Percentiles rank a stretch among this genome's conserved stretches.
Evolutionary conservation across 345 rosid species (phyloP).

Genomic region (Syzygium jambos): DNA sequence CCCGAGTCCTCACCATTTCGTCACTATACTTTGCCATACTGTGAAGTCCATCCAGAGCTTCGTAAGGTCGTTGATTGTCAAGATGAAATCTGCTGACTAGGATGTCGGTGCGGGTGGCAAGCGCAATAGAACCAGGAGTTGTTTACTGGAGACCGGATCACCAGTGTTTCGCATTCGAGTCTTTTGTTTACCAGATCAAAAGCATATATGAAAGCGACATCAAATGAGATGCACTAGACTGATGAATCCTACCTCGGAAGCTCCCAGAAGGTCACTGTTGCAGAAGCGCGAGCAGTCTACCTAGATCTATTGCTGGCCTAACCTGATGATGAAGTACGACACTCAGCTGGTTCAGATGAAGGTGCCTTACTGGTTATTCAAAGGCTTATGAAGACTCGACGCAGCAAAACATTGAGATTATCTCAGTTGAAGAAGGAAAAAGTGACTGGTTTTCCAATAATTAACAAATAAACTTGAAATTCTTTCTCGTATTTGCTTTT

Average conservation of each 20-base stretch:
- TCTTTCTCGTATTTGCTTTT: too few species aligned
- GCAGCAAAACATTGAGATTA: background rate
- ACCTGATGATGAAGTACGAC: background rate
- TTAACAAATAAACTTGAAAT: too few species aligned
- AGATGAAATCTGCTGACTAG: constrained; percentile 64
- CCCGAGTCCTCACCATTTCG: constrained; percentile 38
- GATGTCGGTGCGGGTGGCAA: constrained; percentile 48
- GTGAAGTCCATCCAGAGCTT: constrained; percentile 63
- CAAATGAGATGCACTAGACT: background rate
- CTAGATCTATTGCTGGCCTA: background rate
- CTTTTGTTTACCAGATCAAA: constrained; percentile 37
- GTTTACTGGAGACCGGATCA: constrained; percentile 47
- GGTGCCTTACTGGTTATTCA: background rate
- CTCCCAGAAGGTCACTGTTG: background rate
- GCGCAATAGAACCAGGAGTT: constrained; percentile 35
- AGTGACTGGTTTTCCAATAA: background rate
- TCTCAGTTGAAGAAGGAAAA: background rate
- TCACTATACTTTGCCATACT: constrained; percentile 36
- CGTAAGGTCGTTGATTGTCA: constrained; percentile 37
- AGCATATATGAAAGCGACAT: background rate
- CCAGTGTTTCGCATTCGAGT: constrained; percentile 59
- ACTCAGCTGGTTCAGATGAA: background rate
- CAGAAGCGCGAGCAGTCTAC: background rate
- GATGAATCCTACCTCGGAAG: background rate
- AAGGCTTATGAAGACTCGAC: background rate